Conservation (phyloP, 805 yeast species). For the Suhomyces sp. region DNA sequence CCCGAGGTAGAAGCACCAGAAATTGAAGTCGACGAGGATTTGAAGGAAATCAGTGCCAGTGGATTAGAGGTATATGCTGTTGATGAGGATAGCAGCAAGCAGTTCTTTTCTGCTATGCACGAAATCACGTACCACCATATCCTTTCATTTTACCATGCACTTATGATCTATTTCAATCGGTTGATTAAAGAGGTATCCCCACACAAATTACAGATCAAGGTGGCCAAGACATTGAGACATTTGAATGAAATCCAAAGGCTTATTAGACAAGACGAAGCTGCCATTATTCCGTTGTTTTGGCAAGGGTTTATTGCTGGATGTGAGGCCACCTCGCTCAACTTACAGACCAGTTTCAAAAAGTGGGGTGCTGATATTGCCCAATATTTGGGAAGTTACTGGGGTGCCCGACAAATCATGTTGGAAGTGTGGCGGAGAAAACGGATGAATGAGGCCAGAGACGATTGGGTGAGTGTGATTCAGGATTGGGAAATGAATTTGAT, state of each 20-base stretch:
- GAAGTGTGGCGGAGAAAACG: constrained; percentile 82
- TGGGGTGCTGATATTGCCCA: constrained; percentile 70
- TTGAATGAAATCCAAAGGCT: constrained; percentile 60
- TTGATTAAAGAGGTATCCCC: constrained; percentile 58
- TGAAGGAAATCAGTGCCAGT: constrained; percentile 9
- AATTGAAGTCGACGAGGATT: constrained; percentile 12
- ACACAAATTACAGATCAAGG: constrained; percentile 58
- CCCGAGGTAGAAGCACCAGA: constrained; percentile 8
- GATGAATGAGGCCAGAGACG: constrained; percentile 55
- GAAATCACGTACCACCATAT: constrained; percentile 80
- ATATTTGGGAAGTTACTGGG: constrained; percentile 74
- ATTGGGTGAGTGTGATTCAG: constrained; percentile 75
- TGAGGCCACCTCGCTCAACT: constrained; percentile 57
- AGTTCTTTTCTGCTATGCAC: constrained; percentile 53
- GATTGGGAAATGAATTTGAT: constrained; percentile 87
- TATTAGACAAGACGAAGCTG: constrained; percentile 53
- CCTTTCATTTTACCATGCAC: constrained; percentile 71
- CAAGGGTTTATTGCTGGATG: constrained; percentile 89
- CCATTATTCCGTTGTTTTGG: constrained; percentile 79
- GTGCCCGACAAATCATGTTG: constrained; percentile 78
- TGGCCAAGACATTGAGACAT: constrained; percentile 59
- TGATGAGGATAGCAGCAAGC: constrained; percentile 15
- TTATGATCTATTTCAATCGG: constrained; percentile 69
- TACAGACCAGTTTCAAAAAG: constrained; percentile 64
- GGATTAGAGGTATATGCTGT: constrained; percentile 11